A percentile compares a stretch with the other conserved stretches of the same genome.
Conservation (phyloP, 163 green algal genomes). For the Coccomyxa subellipsoidea region DNA sequence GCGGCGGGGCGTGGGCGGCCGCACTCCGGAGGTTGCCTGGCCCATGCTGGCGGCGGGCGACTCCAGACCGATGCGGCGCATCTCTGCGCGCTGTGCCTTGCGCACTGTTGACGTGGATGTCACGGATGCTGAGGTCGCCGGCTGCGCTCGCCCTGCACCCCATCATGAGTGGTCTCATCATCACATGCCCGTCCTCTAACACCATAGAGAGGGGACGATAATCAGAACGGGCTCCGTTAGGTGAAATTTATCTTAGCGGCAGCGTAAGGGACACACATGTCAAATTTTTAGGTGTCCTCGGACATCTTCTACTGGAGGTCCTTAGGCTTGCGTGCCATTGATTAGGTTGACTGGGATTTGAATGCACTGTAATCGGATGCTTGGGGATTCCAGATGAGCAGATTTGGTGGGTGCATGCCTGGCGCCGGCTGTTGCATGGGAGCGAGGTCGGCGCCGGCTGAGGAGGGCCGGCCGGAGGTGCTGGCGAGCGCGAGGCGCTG, state of each 20-base stretch:
- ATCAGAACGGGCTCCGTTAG: neutral
- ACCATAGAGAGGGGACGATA: neutral
- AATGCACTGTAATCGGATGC: too few relatives aligned
- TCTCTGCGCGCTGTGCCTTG: neutral
- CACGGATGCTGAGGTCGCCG: neutral
- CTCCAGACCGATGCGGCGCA: constrained; percentile 1
- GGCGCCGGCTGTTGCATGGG: neutral
- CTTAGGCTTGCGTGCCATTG: too few relatives aligned
- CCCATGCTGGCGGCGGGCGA: neutral
- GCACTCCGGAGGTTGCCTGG: neutral
- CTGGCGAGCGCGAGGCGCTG: neutral
- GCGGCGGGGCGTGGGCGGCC: neutral
- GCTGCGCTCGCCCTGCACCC: neutral
- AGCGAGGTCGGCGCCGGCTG: neutral
- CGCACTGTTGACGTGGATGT: neutral
- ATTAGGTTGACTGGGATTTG: too few relatives aligned
- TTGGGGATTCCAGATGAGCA: neutral
- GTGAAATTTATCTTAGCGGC: neutral
- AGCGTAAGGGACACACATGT: too few relatives aligned
- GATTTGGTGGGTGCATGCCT: neutral
- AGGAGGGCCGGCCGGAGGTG: neutral
- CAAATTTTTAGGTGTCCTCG: too few relatives aligned
- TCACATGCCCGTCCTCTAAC: neutral
- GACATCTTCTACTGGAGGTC: too few relatives aligned
- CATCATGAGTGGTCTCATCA: too few relatives aligned